Conservation (phyloP, 2,329 filamentous ascomycete genomes). For the Trichoderma afroharzianum region DNA sequence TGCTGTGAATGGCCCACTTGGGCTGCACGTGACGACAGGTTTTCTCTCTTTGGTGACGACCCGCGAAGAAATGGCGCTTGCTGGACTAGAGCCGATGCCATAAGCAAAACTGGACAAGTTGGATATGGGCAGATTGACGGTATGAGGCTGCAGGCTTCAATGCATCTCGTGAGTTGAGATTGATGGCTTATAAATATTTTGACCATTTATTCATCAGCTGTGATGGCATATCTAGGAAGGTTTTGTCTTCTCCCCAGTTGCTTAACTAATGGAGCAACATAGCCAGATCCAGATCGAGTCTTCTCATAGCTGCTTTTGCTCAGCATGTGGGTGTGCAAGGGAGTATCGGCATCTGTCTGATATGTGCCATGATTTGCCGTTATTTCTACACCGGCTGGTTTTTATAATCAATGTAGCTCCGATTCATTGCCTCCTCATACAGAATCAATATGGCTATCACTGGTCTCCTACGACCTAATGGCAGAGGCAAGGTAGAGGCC, state of each 20-base stretch:
- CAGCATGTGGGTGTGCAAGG: neutral
- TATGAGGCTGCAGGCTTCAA: neutral
- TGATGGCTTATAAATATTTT: neutral
- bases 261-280: neutral
- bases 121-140: neutral
- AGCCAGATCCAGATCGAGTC: too few relatives aligned
- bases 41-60: neutral
- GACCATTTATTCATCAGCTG: neutral
- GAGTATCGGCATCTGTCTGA: neutral
- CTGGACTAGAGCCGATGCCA: neutral
- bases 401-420: neutral
- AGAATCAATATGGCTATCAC: neutral
- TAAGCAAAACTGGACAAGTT: neutral
- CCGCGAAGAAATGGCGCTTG: neutral
- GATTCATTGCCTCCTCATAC: neutral
- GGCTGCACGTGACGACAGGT: constrained; percentile 1
- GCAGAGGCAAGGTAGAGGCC: neutral
- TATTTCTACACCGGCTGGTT: neutral
- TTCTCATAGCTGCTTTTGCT: neutral
- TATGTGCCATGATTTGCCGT: neutral
- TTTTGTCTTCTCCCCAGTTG: neutral
- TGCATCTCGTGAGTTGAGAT: neutral
- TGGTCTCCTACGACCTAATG: neutral
- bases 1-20: constrained; percentile 6
- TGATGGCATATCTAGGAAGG: neutral